A percentile compares a stretch with the other conserved stretches of the same genome.
These are phyloP conservation scores for Pythium coloratum DNA, from an alignment of 352 stramenopile genomes.

Conservation along the genomic window DNA sequence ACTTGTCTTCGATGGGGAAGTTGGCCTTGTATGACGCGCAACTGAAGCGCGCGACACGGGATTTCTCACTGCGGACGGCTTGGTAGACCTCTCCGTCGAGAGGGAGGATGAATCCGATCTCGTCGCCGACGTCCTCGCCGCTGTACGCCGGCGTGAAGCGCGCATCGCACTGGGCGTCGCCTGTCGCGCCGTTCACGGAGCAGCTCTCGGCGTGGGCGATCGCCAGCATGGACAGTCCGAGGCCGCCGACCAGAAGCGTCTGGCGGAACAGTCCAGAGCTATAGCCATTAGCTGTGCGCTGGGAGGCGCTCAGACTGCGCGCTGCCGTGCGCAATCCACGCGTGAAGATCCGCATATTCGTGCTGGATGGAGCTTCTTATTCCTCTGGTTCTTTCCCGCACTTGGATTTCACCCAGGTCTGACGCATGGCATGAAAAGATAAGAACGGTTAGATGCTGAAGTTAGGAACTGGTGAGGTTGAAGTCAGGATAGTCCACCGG, in stretches of 20 bases:
- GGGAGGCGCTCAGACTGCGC: neutral
- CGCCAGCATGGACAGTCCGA: constrained; percentile 33
- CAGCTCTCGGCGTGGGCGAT: constrained; percentile 23
- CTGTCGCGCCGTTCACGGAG: constrained; percentile 10
- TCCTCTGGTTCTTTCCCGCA: neutral
- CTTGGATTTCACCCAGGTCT: neutral
- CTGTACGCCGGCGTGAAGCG: constrained; percentile 31
- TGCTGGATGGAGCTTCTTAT: neutral
- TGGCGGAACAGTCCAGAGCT: constrained; percentile 13
- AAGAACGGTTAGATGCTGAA: neutral
- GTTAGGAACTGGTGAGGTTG: constrained; percentile 17
- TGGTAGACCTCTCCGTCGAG: constrained; percentile 26
- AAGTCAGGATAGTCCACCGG: constrained; percentile 7
- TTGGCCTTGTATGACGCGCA: constrained; percentile 61
- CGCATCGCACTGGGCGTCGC: constrained; percentile 26
- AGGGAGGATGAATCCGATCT: constrained; percentile 25
- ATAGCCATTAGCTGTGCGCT: neutral
- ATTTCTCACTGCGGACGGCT: neutral
- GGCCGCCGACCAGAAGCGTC: constrained; percentile 28
- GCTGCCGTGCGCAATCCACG: constrained; percentile 1
- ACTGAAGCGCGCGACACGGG: constrained; percentile 24
- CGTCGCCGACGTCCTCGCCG: constrained; percentile 24
- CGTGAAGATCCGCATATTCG: constrained; percentile 22
- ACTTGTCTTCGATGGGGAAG: constrained; percentile 83
- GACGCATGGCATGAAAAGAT: constrained; percentile 13